Evolutionary conservation across 2,329 filamentous ascomycete species (phyloP).

Genomic region (Fusarium tricinctum): DNA sequence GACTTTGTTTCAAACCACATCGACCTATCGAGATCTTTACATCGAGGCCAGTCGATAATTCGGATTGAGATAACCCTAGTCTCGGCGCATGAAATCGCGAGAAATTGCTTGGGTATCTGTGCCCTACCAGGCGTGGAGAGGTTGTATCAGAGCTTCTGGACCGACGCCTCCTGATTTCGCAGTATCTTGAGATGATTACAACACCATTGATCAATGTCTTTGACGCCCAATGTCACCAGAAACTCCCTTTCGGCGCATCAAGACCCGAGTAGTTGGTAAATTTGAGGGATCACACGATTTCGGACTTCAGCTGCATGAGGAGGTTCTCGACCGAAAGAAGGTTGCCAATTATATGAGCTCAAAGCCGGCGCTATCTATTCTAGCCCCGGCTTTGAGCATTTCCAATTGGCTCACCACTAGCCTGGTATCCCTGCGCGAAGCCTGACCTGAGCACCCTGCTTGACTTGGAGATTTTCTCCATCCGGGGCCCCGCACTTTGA

Average conservation of each 20-base stretch:
- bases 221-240: background rate
- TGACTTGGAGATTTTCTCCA: background rate
- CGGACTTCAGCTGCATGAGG: background rate
- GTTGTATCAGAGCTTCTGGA: no score
- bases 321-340: background rate
- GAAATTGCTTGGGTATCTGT: background rate
- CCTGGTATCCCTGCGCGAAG: background rate
- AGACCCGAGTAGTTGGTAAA: slow-evolving; percentile 2
- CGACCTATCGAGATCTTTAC: no score
- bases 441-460: background rate
- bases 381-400: slow-evolving; percentile 8
- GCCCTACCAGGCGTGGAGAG: no score
- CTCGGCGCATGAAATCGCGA: background rate
- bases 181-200: no score
- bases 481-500: slow-evolving; percentile 26
- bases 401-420: background rate
- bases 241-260: slow-evolving; percentile 13
- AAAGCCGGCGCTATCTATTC: background rate
- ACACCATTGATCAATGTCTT: no score
- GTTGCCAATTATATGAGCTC: background rate
- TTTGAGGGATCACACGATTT: slow-evolving; percentile 1
- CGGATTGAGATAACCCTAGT: background rate
- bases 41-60: background rate
- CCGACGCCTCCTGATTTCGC: no score
- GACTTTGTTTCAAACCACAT: no score